A percentile compares a stretch with the other conserved stretches of the same genome.
These are phyloP conservation scores for Geoglossum cookeanum DNA, from an alignment of 2,329 filamentous ascomycete species.

Conservation along the genomic window DNA sequence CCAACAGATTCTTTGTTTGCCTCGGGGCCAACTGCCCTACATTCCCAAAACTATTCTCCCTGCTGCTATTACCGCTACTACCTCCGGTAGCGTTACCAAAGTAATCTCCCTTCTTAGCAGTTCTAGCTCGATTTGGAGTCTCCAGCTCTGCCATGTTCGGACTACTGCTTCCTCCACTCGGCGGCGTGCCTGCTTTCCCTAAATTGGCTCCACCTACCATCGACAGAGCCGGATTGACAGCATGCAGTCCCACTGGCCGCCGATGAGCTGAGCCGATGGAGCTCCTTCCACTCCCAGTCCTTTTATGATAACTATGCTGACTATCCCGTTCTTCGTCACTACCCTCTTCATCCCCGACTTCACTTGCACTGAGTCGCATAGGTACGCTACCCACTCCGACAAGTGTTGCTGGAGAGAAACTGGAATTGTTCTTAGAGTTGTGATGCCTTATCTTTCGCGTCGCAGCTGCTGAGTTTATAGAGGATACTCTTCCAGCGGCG, in stretches of 20 bases:
- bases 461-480: conserved; percentile 42
- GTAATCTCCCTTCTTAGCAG: conserved; percentile 11
- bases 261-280: conserved; percentile 31
- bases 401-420: conserved; percentile 60
- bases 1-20: conserved; percentile 17
- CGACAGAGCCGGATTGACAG: conserved; percentile 12
- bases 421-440: conserved; percentile 45
- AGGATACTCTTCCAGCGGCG: conserved; percentile 22
- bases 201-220: conserved; percentile 7
- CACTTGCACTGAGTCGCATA: conserved; percentile 80
- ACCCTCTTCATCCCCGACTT: conserved; percentile 76
- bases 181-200: conserved; percentile 33
- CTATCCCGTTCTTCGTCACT: conserved; percentile 45
- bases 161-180: conserved; percentile 17
- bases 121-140: not conserved
- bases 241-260: conserved; percentile 24
- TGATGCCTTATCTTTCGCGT: conserved; percentile 72
- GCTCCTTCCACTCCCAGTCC: conserved; percentile 56
- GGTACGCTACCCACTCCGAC: conserved; percentile 66
- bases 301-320: conserved; percentile 39
- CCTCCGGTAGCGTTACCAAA: conserved; percentile 16
- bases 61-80: conserved; percentile 24
- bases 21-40: conserved; percentile 30
- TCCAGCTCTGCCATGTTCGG: conserved; percentile 2
- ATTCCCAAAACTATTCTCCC: conserved; percentile 35